phyloP scores from a whole-genome alignment of 2,329 filamentous ascomycete species.

The Colletotrichum spinosum region DNA sequence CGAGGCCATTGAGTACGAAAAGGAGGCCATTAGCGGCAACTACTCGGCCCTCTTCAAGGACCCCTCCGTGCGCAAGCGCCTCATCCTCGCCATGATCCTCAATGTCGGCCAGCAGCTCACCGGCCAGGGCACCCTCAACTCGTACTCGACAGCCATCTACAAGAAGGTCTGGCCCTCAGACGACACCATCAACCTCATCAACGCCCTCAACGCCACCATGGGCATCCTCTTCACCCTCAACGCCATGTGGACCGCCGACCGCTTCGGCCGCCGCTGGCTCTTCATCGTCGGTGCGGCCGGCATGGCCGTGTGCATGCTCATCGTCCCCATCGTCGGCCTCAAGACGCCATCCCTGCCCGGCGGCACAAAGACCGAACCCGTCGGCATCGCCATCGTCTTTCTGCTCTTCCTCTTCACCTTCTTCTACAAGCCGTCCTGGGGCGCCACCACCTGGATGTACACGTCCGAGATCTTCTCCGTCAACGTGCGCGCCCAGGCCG shows the following conservation, averaged over 20 bases:
- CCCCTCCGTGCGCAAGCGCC: constrained; percentile 73
- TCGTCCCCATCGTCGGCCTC: constrained; percentile 61
- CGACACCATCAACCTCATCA: constrained; percentile 76
- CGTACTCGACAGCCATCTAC: constrained; percentile 80
- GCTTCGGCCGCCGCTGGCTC: constrained; percentile 77
- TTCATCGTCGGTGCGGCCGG: constrained; percentile 76
- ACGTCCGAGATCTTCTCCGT: constrained; percentile 77
- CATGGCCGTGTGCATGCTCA: constrained; percentile 78
- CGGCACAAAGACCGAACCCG: constrained; percentile 66
- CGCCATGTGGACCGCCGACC: constrained; percentile 78
- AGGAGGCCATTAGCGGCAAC: constrained; percentile 70
- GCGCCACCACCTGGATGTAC: constrained; percentile 78
- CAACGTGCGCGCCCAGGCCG: constrained; percentile 78
- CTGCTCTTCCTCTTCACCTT: constrained; percentile 72
- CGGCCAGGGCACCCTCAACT: constrained; percentile 78
- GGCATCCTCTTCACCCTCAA: constrained; percentile 80
- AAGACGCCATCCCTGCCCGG: constrained; percentile 63
- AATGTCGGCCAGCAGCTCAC: constrained; percentile 80
- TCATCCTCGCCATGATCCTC: constrained; percentile 73
- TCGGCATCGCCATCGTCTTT: constrained; percentile 77
- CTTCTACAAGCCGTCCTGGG: constrained; percentile 78
- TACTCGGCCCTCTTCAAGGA: constrained; percentile 79
- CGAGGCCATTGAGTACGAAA: constrained; percentile 78
- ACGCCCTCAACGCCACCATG: constrained; percentile 79
- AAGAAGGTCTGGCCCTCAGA: constrained; percentile 73